Percentiles rank a stretch among this genome's conserved stretches.
These are phyloP conservation scores for Fermentozyma sake DNA, from an alignment of 1,139 yeast species.

Conservation along the genomic window DNA sequence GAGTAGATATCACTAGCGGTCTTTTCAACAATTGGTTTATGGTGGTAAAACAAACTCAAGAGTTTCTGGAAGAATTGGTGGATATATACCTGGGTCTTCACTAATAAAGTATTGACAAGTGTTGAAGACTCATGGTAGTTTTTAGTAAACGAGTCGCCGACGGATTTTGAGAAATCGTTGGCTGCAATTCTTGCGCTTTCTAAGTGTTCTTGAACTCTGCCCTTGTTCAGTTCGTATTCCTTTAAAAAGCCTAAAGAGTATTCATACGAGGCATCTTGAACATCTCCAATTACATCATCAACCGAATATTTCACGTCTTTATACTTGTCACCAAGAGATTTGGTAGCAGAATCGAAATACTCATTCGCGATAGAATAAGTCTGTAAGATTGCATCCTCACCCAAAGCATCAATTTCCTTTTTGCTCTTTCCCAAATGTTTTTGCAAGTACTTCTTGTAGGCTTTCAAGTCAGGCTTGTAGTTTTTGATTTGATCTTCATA, in stretches of 20 bases:
- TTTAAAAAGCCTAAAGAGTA: slow-evolving; percentile 14
- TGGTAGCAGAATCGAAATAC: slow-evolving; percentile 39
- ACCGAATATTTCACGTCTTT: slow-evolving; percentile 15
- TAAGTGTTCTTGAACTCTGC: slow-evolving; percentile 10
- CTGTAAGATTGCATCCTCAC: slow-evolving; percentile 16
- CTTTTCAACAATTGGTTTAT: slow-evolving; percentile 8
- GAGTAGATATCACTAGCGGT: slow-evolving; percentile 6
- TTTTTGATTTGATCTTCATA: slow-evolving; percentile 13
- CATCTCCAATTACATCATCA: slow-evolving; percentile 19
- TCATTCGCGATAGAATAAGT: slow-evolving; percentile 26
- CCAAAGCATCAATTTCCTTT: slow-evolving; percentile 3
- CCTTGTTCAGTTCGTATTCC: slow-evolving; percentile 9
- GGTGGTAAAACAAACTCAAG: slow-evolving; percentile 5
- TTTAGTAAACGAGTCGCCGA: slow-evolving; percentile 6
- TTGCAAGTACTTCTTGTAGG: slow-evolving; percentile 12
- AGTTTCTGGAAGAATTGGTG: slow-evolving; percentile 8
- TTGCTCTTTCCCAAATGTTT: slow-evolving; percentile 8
- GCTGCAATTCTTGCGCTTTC: slow-evolving; percentile 17
- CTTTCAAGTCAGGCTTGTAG: slow-evolving; percentile 17
- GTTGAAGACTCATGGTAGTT: slow-evolving; percentile 9
- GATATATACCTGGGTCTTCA: slow-evolving; percentile 15
- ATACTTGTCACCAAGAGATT: slow-evolving; percentile 21
- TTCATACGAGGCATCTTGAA: slow-evolving; percentile 19
- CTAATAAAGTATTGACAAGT: slow-evolving; percentile 16
- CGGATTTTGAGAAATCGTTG: slow-evolving; percentile 6